A percentile compares a stretch with the other conserved stretches of the same genome.
These are phyloP conservation scores for Leonotis leonurus DNA, from an alignment of 257 asterid genomes.

Conservation along the genomic window DNA sequence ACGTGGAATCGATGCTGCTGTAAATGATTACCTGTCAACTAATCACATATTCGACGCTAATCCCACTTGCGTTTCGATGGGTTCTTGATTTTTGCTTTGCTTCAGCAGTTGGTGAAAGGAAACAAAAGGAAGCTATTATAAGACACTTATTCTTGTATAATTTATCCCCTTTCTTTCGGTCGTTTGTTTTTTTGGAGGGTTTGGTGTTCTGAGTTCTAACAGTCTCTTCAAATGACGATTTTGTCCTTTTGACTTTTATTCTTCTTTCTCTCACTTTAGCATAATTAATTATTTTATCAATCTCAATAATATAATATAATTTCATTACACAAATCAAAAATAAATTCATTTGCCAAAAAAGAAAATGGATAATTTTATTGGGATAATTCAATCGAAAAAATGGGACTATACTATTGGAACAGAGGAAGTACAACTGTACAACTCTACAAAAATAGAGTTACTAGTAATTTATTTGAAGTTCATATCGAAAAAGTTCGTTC, in stretches of 20 bases:
- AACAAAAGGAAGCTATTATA: not conserved
- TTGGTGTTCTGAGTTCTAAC: not conserved
- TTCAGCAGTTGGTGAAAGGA: not conserved
- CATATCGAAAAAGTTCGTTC: too few relatives aligned
- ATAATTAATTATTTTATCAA: too few relatives aligned
- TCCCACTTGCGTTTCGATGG: not conserved
- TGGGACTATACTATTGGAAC: too few relatives aligned
- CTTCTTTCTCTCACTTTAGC: too few relatives aligned
- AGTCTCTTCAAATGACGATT: not conserved
- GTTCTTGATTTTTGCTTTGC: not conserved
- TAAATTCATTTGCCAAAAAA: too few relatives aligned
- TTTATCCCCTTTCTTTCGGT: not conserved
- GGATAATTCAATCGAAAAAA: too few relatives aligned
- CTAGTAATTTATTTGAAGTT: too few relatives aligned
- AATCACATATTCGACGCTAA: not conserved
- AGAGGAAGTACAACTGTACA: too few relatives aligned
- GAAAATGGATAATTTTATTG: too few relatives aligned
- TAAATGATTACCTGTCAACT: constrained; percentile 8
- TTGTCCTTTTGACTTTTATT: not conserved
- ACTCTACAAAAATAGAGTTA: too few relatives aligned
- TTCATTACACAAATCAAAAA: too few relatives aligned
- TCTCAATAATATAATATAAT: too few relatives aligned
- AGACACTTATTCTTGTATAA: not conserved
- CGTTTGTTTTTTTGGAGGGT: not conserved
- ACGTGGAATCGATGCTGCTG: not conserved